phyloP scores from a whole-genome alignment of 2,329 filamentous ascomycete genomes.

The Fusarium algeriense region DNA sequence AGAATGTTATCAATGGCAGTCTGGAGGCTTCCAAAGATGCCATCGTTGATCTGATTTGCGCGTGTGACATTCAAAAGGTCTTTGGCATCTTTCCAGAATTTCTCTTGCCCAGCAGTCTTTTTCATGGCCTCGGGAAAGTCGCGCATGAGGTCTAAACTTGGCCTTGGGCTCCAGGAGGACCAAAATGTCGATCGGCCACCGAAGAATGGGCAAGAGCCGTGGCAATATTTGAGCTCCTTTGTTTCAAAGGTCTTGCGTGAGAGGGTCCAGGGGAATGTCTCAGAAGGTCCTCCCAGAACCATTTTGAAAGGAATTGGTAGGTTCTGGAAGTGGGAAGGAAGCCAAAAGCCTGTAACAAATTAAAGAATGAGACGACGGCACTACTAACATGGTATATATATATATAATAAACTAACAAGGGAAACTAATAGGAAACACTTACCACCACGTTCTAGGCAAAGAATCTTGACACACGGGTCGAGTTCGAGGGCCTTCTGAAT shows the following conservation, averaged over 20 bases:
- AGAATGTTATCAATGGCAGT: slow-evolving; percentile 1
- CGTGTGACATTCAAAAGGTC: background rate
- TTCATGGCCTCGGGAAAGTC: background rate
- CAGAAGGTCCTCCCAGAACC: background rate
- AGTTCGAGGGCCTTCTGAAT: slow-evolving; percentile 1
- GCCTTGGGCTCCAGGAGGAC: background rate
- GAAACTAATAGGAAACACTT: background rate
- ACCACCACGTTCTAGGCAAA: slow-evolving; percentile 5
- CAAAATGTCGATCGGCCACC: background rate
- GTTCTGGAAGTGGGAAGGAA: slow-evolving; percentile 4
- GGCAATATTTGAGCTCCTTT: background rate
- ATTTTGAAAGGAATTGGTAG: slow-evolving; percentile 5
- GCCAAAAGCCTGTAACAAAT: background rate
- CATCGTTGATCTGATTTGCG: background rate
- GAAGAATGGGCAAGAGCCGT: background rate
- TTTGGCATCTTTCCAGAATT: background rate
- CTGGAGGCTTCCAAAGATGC: background rate
- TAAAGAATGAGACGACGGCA: background rate
- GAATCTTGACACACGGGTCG: background rate
- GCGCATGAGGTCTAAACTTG: background rate
- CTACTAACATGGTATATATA: no score
- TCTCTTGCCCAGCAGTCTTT: background rate
- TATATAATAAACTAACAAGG: no score
- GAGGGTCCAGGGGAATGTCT: background rate
- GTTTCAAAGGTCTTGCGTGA: background rate